Evolutionary conservation across 2,329 filamentous ascomycete species (phyloP), one percentile per base, ranked within the genome.

Genomic region (Paecilomyces formosus): DNA sequence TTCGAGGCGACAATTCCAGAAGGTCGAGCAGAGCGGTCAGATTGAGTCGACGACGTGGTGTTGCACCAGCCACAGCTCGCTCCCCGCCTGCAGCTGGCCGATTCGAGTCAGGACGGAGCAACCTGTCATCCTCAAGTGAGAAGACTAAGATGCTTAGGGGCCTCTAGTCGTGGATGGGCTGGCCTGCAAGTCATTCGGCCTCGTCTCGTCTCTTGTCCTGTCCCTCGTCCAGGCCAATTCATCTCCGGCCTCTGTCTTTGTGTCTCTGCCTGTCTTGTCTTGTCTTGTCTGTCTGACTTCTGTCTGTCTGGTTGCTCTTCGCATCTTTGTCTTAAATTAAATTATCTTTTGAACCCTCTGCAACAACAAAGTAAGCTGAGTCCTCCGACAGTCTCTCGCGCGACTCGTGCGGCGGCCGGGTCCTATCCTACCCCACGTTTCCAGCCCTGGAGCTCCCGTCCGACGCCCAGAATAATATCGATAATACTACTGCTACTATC

Each of bases 391-490:
- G 50, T 52, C 50, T 28, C 50, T 52, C 50, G 50, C 50, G 50
- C 50, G 50, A 24, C 50, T 52, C 50, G 50, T 52, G 50, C 50
- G 50, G 50, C 50, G 13, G 50, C 22, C 50, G 50, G 50, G 50
- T 28, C 50, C 30, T 52, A 22, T 26, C 24, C 24, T 24, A 22
- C 13, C 53, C 52, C 39, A 56, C 53, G 15, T 55, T 35, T 28
- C 59, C 56, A 62, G 61, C 53, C 54, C 65, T 66, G 63, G 62
- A 64, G 62, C 61, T 54, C 45, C 59, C 59, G 58, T 60, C 58
- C 55, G 62, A 60, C 55, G 33, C 13, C 54, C 15, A 35, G 13
- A 26, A 26, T 26, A 26, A 26, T 26, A 3, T 6, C 24, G 24
- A 26, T 26, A 26, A 26, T 26, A 26, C 24, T 26, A 26, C 24